Evolutionary conservation across 768 basidiomycete species (phyloP), one percentile per base, ranked within the genome.

Genomic region (Suillus cothurnatus): DNA sequence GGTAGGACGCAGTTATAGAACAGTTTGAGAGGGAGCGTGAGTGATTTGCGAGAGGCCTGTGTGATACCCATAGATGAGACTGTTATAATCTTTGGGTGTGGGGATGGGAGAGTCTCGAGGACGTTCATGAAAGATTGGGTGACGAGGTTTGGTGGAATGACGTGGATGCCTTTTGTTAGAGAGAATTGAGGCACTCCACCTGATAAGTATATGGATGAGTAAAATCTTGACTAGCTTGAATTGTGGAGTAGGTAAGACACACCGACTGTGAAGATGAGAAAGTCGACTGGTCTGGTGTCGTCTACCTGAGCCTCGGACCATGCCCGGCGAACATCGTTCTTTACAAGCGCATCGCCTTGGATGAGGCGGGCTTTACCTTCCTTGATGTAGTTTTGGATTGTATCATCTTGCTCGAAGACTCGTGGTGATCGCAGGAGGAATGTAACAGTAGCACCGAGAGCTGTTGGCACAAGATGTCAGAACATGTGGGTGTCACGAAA

Each of bases 191-290:
- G 83, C 2, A 28, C 73, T 17, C 84, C 85, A 43, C 84, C 88
- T 89, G 61, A 3, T 43, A 31, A n/a, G 6, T 26, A 19, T 11
- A 38, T 64, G 17, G 2, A 56, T 70, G 23, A 67, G 64, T 61
- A 8, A 49, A 55, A 52, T 21, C 0, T 55, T 26, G 55, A 23
- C 15, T 49, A 34, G 12, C n/a, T 23, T n/a, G 34, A 6, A 38
- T 9, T 17, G 0, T 5, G 14, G 31, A 56, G 50, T 12, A 8
- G 32, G 17, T 52, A 9, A 45, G 17, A 77, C 84, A 57, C 68
- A 84, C 89, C 90, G 64, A 91, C 80, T 6, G 88, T 84, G 76
- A 86, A 90, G 12, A 91, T 67, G 23, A 90, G 76, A 32, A 84
- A 68, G 66, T 89, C 87, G 61, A 90, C 80, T 2, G 76, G 72